phyloP scores from a whole-genome alignment of 306 rosid species.

The Cucumis sativus region DNA sequence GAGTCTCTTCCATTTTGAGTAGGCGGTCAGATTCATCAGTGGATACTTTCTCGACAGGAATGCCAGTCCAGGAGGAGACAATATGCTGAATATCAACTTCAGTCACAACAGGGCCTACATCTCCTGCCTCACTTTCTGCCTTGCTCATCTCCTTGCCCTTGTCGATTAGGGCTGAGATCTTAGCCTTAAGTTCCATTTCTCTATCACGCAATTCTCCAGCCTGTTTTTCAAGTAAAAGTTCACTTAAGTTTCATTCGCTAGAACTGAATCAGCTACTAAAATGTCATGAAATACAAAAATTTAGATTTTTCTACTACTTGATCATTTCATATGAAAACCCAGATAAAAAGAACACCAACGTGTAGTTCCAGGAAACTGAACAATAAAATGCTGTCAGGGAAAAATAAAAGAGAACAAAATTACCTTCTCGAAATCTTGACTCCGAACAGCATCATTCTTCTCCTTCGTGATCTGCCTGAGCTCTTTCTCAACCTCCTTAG shows the following conservation, averaged over 20 bases:
- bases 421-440: conserved; percentile 96
- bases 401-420: neutral
- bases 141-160: conserved; percentile 94
- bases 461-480: conserved; percentile 82
- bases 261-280: neutral
- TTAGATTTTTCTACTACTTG: neutral
- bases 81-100: conserved; percentile 91
- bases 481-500: conserved; percentile 79
- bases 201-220: conserved; percentile 89
- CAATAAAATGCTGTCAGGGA: neutral
- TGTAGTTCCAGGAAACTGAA: neutral
- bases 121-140: conserved; percentile 95
- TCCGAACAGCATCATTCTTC: conserved; percentile 76
- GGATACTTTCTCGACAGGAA: conserved; percentile 96
- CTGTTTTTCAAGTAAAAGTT: conserved; percentile 23
- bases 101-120: conserved; percentile 66
- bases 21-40: conserved; percentile 92
- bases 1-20: conserved; percentile 96
- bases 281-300: neutral
- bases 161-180: conserved; percentile 62
- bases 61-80: conserved; percentile 90
- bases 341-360: neutral
- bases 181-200: conserved; percentile 87
- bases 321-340: neutral
- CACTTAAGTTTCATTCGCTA: neutral